Evolutionary conservation across 768 basidiomycete genomes (phyloP).

Genomic region (Podaxis rugospora): DNA sequence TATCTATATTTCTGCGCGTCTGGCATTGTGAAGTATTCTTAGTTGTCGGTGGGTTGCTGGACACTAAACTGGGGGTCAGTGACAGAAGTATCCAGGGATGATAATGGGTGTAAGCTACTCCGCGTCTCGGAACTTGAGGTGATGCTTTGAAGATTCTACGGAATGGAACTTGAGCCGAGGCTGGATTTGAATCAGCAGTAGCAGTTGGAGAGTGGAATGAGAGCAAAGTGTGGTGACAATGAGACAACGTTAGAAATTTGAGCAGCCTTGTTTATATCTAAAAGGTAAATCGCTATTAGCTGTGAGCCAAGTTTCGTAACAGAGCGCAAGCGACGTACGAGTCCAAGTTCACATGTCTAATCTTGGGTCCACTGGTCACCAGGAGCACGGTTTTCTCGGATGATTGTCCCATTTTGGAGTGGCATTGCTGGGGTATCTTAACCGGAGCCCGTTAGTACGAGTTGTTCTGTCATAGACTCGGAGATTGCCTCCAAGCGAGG

Average conservation of each 20-base stretch:
- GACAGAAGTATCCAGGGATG: neutral
- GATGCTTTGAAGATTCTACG: neutral
- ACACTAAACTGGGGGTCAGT: neutral
- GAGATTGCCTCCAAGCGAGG: too few species aligned
- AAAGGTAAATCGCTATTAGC: too few species aligned
- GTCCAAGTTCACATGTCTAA: too few species aligned
- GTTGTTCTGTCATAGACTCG: too few species aligned
- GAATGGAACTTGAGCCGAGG: neutral
- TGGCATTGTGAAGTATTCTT: too few species aligned
- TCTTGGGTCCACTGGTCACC: too few species aligned
- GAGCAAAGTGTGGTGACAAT: neutral
- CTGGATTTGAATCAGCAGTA: too few species aligned
- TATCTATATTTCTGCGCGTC: neutral
- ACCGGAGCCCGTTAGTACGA: too few species aligned
- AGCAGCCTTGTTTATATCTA: too few species aligned
- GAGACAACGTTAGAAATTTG: neutral
- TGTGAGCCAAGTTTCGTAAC: neutral
- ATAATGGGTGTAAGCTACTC: neutral
- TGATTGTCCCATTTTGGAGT: too few species aligned
- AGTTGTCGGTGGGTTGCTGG: neutral
- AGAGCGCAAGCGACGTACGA: neutral
- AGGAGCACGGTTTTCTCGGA: too few species aligned
- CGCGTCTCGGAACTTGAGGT: neutral
- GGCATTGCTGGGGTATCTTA: too few species aligned
- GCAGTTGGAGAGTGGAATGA: neutral